These are phyloP conservation scores for Prunus persica DNA, from an alignment of 306 rosid genomes.

Conservation along the genomic window Prunus_persica_NCBIv2 NC_034014.1:27801501-27802000, in stretches of 20 bases:
- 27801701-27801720: no score
- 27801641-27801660: no score
- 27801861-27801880: neutral
- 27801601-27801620: no score
- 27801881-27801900: neutral
- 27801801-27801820: neutral
- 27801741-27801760: neutral
- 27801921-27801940: slow-evolving; percentile 20
- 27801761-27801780: no score
- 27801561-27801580: no score
- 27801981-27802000: slow-evolving; percentile 3
- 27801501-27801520: neutral
- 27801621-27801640: no score
- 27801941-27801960: slow-evolving; percentile 21
- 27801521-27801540: no score
- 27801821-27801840: neutral
- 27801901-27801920: slow-evolving; percentile 57
- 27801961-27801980: neutral
- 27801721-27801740: neutral
- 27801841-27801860: neutral
- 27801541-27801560: no score
- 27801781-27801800: neutral
- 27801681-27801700: no score
- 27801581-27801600: no score
- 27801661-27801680: no score